Evolutionary conservation across 1,284 basidiomycete species (phyloP), one percentile per base, ranked within the genome.

Genomic region (Leccinum proximum): DNA sequence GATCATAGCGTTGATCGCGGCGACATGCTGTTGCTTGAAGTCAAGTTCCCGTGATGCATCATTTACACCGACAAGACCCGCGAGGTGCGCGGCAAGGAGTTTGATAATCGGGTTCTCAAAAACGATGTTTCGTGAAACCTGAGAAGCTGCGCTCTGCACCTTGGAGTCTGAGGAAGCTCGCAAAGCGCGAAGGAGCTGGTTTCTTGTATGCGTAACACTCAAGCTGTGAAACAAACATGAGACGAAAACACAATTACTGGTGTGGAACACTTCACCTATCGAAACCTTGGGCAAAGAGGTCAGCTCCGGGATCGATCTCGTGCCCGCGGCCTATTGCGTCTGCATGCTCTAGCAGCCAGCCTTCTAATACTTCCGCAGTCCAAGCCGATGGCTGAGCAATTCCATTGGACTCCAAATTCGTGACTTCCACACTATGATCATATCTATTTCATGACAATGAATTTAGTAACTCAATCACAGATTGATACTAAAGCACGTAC

Each of bases 251-350:
- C 4, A 33, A n/a, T 16, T 14, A 2, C n/a, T 2, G 9, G 38
- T 5, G 11, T 5, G 5, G 16, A 18, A 4, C 22, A 5, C 13
- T 59, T 16, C 45, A 64, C 67, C 67, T 67, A 30, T 67, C 67
- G 13, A 69, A 68, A n/a, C 67, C 67, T 8, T 64, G 67, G 33
- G 65, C 48, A 18, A 67, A 64, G 5, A 69, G 33, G 16, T 69
- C 65, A 4, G 10, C 13, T 13, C 11, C 42, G 2, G 64, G 37
- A 42, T 68, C 4, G 8, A 68, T n/a, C n/a, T 9, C 33, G 9
- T 16, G 37, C 18, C 64, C 50, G 5, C 1, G 22, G 18, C 11
- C 50, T n/a, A 67, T 53, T 30, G 13, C n/a, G 5, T 53, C 50
- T 16, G 66, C 58, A 26, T 53, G 53, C 5, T 67, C 62, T 10